phyloP scores from a whole-genome alignment of 192 early-diverging fungal species.

The Podila minutissima region DNA sequence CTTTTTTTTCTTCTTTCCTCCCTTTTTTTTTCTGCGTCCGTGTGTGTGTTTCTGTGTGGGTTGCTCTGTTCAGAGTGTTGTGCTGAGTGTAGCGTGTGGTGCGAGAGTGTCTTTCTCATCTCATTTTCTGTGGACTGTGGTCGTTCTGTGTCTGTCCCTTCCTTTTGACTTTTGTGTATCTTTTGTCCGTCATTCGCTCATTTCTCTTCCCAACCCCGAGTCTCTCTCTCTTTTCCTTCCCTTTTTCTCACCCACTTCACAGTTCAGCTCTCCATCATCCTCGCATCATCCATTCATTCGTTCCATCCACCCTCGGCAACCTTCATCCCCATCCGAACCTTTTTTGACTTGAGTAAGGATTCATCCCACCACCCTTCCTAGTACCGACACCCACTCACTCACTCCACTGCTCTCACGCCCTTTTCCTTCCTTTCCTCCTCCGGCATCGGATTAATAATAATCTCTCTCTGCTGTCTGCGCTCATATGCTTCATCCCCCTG shows the following conservation, averaged over 20 bases:
- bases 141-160: not conserved
- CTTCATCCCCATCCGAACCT: no score
- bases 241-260: not conserved
- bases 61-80: no score
- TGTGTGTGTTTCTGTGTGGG: not conserved
- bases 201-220: not conserved
- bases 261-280: not conserved
- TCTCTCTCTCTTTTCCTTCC: not conserved
- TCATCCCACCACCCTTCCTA: no score
- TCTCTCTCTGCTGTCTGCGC: not conserved
- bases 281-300: no score
- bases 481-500: no score
- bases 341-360: no score
- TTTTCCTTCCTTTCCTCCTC: not conserved
- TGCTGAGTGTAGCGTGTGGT: no score
- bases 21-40: not conserved
- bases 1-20: no score
- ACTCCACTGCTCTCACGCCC: no score
- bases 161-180: not conserved
- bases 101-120: no score
- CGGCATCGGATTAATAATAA: slow-evolving; percentile 1
- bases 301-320: no score
- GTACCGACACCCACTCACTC: not conserved
- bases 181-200: not conserved
- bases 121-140: no score